phyloP scores from a whole-genome alignment of 2,329 filamentous ascomycete species.

The Verticillium dahliae region DNA sequence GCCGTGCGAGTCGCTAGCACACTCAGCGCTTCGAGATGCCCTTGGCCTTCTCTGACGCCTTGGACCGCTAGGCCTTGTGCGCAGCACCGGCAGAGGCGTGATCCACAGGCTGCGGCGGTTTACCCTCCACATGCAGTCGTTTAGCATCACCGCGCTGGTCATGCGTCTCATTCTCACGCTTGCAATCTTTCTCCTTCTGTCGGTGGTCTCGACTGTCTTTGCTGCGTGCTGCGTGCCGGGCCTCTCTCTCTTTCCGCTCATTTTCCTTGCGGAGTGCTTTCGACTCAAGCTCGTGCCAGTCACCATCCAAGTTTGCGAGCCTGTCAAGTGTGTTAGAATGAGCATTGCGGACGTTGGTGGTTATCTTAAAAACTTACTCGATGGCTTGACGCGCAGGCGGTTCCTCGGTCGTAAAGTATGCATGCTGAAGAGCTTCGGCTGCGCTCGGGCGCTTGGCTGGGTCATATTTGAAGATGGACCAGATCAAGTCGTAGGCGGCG shows the following conservation, averaged over 20 bases:
- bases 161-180: slow-evolving; percentile 25
- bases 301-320: slow-evolving; percentile 60
- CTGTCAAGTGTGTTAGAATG: not conserved
- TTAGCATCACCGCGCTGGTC: slow-evolving; percentile 26
- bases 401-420: slow-evolving; percentile 81
- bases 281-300: slow-evolving; percentile 98
- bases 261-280: slow-evolving; percentile 91
- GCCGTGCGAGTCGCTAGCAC: not conserved
- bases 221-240: slow-evolving; percentile 29
- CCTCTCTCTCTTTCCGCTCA: slow-evolving; percentile 57
- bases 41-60: slow-evolving; percentile 14
- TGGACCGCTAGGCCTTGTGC: slow-evolving; percentile 8
- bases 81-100: not conserved
- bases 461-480: slow-evolving; percentile 84
- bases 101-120: slow-evolving; percentile 4
- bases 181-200: slow-evolving; percentile 27
- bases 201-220: slow-evolving; percentile 27
- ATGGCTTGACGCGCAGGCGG: slow-evolving; percentile 70
- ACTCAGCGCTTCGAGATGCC: not conserved
- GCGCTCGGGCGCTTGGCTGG: slow-evolving; percentile 78
- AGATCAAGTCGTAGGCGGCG: slow-evolving; percentile 75
- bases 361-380: slow-evolving; percentile 53
- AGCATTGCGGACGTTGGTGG: not conserved
- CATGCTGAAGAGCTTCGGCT: slow-evolving; percentile 74
- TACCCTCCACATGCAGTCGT: slow-evolving; percentile 10